A percentile compares a stretch with the other conserved stretches of the same genome.
Conservation (phyloP, 306 rosid genomes). For the Carpinus viminea region DNA sequence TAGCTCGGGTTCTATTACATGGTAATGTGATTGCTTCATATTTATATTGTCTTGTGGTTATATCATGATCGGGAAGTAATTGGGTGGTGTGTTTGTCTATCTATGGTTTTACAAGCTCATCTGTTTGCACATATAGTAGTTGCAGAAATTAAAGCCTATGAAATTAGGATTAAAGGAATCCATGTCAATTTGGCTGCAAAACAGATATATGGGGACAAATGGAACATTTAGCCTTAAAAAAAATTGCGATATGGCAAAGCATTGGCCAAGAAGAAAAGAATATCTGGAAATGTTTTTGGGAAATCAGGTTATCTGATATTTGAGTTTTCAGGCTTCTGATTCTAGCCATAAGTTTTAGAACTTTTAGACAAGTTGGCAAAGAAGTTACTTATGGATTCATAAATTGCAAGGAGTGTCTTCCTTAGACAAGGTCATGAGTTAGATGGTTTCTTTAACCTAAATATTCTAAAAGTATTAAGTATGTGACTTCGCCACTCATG, state of each 20-base stretch:
- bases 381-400: background rate
- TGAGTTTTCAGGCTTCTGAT: background rate
- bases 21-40: conserved; percentile 45
- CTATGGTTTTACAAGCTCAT: background rate
- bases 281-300: background rate
- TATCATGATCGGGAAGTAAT: background rate
- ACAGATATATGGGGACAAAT: background rate
- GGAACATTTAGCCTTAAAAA: background rate
- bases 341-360: background rate
- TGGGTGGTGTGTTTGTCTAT: background rate
- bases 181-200: background rate
- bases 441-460: background rate
- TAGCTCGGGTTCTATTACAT: conserved; percentile 67
- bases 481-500: background rate
- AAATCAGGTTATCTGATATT: background rate
- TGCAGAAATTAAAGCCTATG: background rate
- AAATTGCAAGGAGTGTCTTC: background rate
- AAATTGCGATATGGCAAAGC: background rate
- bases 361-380: background rate
- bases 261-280: background rate
- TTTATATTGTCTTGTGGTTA: background rate
- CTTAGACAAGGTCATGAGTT: background rate
- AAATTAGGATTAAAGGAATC: background rate
- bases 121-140: background rate
- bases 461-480: background rate